phyloP scores from a whole-genome alignment of 768 basidiomycete genomes.

The Symmetrospora coprosmae region DNA sequence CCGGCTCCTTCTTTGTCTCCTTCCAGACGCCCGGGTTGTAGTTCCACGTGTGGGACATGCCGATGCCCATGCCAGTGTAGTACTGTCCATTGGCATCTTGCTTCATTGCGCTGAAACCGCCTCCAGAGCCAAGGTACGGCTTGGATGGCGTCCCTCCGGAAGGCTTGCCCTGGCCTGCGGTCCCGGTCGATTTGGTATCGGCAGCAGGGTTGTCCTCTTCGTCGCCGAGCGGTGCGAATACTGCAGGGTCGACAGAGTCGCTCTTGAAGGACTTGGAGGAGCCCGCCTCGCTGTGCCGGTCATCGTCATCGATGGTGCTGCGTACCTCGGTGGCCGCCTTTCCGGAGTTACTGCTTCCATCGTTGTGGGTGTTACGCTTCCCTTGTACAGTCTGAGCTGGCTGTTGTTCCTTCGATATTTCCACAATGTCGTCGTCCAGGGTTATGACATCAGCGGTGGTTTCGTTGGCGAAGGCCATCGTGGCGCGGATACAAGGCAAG shows the following conservation, averaged over 20 bases:
- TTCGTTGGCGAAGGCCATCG: too few species aligned
- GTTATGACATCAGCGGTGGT: too few species aligned
- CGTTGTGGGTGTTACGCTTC: too few species aligned
- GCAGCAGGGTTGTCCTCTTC: not conserved
- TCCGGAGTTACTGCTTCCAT: too few species aligned
- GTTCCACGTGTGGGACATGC: slow-evolving; percentile 21
- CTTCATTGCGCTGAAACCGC: slow-evolving; percentile 18
- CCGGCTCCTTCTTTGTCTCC: slow-evolving; percentile 15
- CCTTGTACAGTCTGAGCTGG: too few species aligned
- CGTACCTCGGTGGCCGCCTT: not conserved
- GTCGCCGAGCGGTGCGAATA: too few species aligned
- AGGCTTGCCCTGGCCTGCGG: not conserved
- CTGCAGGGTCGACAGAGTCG: not conserved
- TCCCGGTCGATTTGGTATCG: not conserved
- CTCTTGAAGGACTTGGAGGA: slow-evolving; percentile 3
- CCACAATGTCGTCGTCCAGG: too few species aligned
- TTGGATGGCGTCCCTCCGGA: too few species aligned
- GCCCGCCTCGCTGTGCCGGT: not conserved
- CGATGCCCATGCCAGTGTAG: slow-evolving; percentile 18
- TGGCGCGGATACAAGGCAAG: too few species aligned
- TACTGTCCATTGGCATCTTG: slow-evolving; percentile 13
- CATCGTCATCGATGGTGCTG: not conserved
- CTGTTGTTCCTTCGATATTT: too few species aligned
- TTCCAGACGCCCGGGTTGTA: slow-evolving; percentile 24
- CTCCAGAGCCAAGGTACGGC: not conserved